Percentiles rank a stretch among this genome's conserved stretches.
Evolutionary conservation across 140 eudicot species (phyloP).

Genomic region (Anethum foeniculum): DNA sequence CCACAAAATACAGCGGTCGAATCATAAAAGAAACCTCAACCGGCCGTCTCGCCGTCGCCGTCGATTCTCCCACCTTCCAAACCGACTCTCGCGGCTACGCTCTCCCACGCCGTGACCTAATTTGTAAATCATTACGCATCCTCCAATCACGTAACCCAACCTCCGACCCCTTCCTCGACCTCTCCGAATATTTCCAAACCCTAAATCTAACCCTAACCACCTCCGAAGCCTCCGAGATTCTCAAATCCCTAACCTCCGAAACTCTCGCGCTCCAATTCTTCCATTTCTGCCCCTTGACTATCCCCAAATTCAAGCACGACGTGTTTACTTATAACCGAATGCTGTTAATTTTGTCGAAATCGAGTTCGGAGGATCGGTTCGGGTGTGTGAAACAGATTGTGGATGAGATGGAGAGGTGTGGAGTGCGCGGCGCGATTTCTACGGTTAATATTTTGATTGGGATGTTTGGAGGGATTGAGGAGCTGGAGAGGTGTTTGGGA

Average conservation of each 20-base stretch:
- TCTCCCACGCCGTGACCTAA: conserved; percentile 83
- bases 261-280: conserved; percentile 62
- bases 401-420: conserved; percentile 49
- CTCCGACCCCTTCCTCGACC: conserved; percentile 43
- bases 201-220: conserved; percentile 52
- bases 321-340: conserved; percentile 71
- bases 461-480: conserved; percentile 35
- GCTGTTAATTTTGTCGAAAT: conserved; percentile 43
- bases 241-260: conserved; percentile 55
- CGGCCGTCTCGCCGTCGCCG: conserved; percentile 57
- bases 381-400: conserved; percentile 36
- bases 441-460: conserved; percentile 87
- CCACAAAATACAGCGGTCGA: conserved; percentile 78
- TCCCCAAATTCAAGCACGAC: conserved; percentile 76
- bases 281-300: conserved; percentile 47
- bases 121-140: conserved; percentile 53
- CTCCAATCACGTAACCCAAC: conserved; percentile 31
- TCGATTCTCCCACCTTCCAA: conserved; percentile 33
- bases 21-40: conserved; percentile 37
- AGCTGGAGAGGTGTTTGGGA: conserved; percentile 53
- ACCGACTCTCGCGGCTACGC: conserved; percentile 59
- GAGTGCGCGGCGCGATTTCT: conserved; percentile 58
- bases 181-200: conserved; percentile 47
- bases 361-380: conserved; percentile 27
- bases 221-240: conserved; percentile 74